Conservation (phyloP, 306 rosid species). For the Quercus engelmannii region DNA sequence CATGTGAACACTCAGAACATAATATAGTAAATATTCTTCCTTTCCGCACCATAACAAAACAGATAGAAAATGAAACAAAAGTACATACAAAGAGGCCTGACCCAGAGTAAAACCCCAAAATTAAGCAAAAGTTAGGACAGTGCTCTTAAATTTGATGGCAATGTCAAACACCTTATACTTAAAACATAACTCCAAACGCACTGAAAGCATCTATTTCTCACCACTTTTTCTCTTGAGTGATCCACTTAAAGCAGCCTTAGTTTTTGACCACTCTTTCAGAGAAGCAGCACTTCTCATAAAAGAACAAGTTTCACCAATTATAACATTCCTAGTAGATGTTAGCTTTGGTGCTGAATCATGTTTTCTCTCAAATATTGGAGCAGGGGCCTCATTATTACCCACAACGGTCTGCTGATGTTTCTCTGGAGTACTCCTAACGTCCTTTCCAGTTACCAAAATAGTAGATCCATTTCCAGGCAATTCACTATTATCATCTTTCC, state of each 20-base stretch:
- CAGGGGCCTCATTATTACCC: conserved; percentile 15
- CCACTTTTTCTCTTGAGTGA: conserved; percentile 53
- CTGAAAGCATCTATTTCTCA: conserved; percentile 27
- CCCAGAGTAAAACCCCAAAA: too few relatives aligned
- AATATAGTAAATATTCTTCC: too few relatives aligned
- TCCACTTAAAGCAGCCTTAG: conserved; percentile 68
- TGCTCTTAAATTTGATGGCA: neutral
- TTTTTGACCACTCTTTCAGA: conserved; percentile 66
- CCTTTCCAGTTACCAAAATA: conserved; percentile 9
- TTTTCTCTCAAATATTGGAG: conserved; percentile 25
- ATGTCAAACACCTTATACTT: neutral
- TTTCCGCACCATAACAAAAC: too few relatives aligned
- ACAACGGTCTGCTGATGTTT: conserved; percentile 27
- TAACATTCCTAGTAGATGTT: conserved; percentile 26
- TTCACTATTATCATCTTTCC: conserved; percentile 16
- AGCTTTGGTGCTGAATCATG: conserved; percentile 28
- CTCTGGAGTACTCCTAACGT: conserved; percentile 3
- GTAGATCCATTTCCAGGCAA: conserved; percentile 18
- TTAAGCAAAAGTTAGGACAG: too few relatives aligned
- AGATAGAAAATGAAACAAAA: too few relatives aligned
- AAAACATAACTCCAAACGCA: neutral
- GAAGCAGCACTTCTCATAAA: conserved; percentile 80
- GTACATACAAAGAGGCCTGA: too few relatives aligned
- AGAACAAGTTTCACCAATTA: conserved; percentile 50
- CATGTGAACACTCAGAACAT: too few relatives aligned